Evolutionary conservation across 306 rosid species (phyloP), one percentile per base, ranked within the genome.

Genomic region (Begonia masoniana): DNA sequence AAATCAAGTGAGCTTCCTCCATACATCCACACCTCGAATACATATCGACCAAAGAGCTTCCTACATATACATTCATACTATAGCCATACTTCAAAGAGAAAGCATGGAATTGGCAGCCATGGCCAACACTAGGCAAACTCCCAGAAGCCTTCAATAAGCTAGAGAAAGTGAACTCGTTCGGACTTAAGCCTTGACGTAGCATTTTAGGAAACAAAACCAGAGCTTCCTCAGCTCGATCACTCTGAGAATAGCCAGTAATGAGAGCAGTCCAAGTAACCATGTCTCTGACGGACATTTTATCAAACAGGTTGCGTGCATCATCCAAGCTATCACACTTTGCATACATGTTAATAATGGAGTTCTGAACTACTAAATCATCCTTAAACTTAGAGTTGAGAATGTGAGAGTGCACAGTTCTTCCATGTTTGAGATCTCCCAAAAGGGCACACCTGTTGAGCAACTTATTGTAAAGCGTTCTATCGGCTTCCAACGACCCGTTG

Each of bases 161-260:
- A 50, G 69, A 64, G 62, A 64, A 57, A 6, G 69, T 64, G 55
- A 56, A 64, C 31, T 64, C 52, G 14, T 64, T 64, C 31, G 69
- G 69, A 14, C 50, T 39, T 11, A 64, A 50, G 3, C 58, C 58
- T 12, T 10, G 45, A 19, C 55, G 62, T 14, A 64, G 58, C 69
- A 64, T 64, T 15, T 64, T 19, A 13, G 69, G 69, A 24, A 57
- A 64, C 43, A 57, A 57, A 50, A 24, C 41, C 42, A 64, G 62
- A 24, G 69, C 62, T 13, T 64, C 69, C 10, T 31, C 21, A 9
- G 62, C 36, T 13, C 36, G 62, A 26, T 14, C 62, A 16, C 56
- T 64, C 47, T 64, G 62, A 64, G 62, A 56, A 50, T 56, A 64
- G 52, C 69, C 69, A 43, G 58, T 52, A 24, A 64, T 51, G n/a